Evolutionary conservation across 805 yeast species (phyloP).

Genomic region (Metschnikowia drakensbergensis): DNA sequence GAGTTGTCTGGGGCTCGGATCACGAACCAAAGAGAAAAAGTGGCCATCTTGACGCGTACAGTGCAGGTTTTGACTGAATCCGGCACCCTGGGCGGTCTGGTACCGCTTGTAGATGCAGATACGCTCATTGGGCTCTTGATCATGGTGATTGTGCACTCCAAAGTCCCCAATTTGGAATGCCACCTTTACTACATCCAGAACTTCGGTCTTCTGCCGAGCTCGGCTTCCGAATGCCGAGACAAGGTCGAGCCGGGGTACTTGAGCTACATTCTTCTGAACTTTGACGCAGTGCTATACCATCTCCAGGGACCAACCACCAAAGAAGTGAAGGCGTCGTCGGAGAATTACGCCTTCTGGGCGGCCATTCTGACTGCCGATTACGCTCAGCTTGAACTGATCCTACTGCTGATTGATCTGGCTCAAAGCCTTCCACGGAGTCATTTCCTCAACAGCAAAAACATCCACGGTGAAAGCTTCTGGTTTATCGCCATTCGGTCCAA

Average conservation of each 20-base stretch:
- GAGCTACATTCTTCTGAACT: conserved; percentile 77
- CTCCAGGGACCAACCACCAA: conserved; percentile 31
- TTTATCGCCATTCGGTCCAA: conserved; percentile 55
- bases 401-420: conserved; percentile 12
- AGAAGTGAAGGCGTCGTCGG: conserved; percentile 39
- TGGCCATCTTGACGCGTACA: conserved; percentile 47
- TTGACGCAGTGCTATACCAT: conserved; percentile 76
- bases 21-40: conserved; percentile 44
- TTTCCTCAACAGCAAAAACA: conserved; percentile 21
- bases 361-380: conserved; percentile 37
- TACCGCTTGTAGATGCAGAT: conserved; percentile 68
- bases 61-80: conserved; percentile 45
- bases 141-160: conserved; percentile 64
- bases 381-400: conserved; percentile 12
- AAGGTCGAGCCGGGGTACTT: conserved; percentile 49
- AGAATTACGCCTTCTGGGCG: conserved; percentile 54
- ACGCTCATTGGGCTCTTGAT: conserved; percentile 68
- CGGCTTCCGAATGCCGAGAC: neutral
- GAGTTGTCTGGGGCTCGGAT: conserved; percentile 39
- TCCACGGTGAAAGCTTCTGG: conserved; percentile 68
- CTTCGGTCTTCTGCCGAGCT: conserved; percentile 39
- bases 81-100: conserved; percentile 7
- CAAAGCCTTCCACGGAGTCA: conserved; percentile 22
- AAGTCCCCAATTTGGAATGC: conserved; percentile 53
- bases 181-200: conserved; percentile 64